Evolutionary conservation across 2,329 filamentous ascomycete genomes (phyloP), one percentile per base, ranked within the genome.

Genomic region (Cladorrhinum sp.): DNA sequence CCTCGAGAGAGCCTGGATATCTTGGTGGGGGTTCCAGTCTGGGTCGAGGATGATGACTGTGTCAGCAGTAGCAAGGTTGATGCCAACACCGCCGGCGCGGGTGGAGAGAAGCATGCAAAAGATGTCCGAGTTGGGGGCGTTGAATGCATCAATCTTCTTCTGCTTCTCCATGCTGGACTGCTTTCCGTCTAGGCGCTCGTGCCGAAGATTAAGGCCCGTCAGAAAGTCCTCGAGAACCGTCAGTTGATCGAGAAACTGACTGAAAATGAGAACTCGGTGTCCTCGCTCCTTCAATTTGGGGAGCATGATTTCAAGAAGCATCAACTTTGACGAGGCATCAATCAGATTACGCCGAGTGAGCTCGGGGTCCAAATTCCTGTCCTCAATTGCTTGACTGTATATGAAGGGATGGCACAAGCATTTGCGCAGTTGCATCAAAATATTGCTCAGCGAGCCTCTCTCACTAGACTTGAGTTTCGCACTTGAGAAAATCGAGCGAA

Each of bases 11-110:
- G 95, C 95, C 73, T 99, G 95, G 45, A 99, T 90, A 70, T 99
- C 96, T 74, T 99, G 95, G 71, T 99, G 95, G 0, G 95, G 95
- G 64, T 99, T 99, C 79, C 96, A 98, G 71, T 99, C 95, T 0
- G 92, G 92, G 68, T 99, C 93, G 66, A 98, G 86, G 66, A 99
- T 97, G 65, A 99, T 97, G 63, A 99, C 96, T 0, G 95, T 99
- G 71, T 99, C 95, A 2, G 95, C 95, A 7, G 93, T 96, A 0
- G 95, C 95, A 58, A 99, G 81, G 71, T 99, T 99, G 78, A 99
- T 99, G 16, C 95, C 96, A 0, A 99, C 93, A 69, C 96, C 95
- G 57, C 95, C 95, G 18, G 96, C 93, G 64, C 95, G 88, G 2
- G 96, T 99, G 0, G 93, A 98, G 0, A 99, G 81, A 18, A 99